Percentiles rank a stretch among this genome's conserved stretches.
Conservation (phyloP, 2,329 filamentous ascomycete genomes). For the Thermoascus crustaceus region DNA sequence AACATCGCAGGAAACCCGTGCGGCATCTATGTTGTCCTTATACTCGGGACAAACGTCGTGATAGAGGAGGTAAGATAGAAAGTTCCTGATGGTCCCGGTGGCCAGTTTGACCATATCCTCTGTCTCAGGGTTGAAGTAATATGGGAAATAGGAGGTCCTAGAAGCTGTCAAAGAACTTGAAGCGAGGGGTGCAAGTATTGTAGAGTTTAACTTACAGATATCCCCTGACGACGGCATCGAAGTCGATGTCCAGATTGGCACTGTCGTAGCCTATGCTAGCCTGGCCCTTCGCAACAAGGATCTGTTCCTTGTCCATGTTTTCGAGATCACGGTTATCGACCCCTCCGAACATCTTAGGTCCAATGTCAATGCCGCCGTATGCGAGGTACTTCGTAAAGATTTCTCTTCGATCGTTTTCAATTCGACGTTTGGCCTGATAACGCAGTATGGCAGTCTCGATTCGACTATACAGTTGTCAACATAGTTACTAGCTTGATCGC, state of each 20-base stretch:
- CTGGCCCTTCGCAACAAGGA: conserved; percentile 54
- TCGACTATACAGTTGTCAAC: conserved; percentile 45
- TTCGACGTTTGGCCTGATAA: conserved; percentile 67
- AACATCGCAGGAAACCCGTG: conserved; percentile 57
- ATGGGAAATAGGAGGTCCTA: conserved; percentile 51
- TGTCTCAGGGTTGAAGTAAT: conserved; percentile 49
- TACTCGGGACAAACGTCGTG: conserved; percentile 86
- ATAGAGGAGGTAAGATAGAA: conserved; percentile 76
- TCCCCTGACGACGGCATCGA: conserved; percentile 64
- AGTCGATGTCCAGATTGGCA: conserved; percentile 70
- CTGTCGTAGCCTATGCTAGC: conserved; percentile 42
- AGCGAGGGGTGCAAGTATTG: background rate
- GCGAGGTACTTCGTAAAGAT: conserved; percentile 74
- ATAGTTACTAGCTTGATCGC: background rate
- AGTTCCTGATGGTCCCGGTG: conserved; percentile 67
- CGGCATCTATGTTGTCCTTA: conserved; percentile 55
- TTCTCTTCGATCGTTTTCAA: conserved; percentile 53
- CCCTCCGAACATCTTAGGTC: conserved; percentile 54
- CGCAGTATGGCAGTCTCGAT: conserved; percentile 80
- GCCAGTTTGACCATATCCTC: conserved; percentile 49
- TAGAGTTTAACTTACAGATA: conserved; percentile 57
- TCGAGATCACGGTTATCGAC: conserved; percentile 56
- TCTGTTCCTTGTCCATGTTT: conserved; percentile 54
- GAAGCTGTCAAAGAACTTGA: conserved; percentile 5
- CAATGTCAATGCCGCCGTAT: conserved; percentile 69